Percentiles rank a stretch among this genome's conserved stretches.
These are phyloP conservation scores for Cutaneotrichosporon mucoides DNA, from an alignment of 1,284 basidiomycete genomes.

Conservation along the genomic window DNA sequence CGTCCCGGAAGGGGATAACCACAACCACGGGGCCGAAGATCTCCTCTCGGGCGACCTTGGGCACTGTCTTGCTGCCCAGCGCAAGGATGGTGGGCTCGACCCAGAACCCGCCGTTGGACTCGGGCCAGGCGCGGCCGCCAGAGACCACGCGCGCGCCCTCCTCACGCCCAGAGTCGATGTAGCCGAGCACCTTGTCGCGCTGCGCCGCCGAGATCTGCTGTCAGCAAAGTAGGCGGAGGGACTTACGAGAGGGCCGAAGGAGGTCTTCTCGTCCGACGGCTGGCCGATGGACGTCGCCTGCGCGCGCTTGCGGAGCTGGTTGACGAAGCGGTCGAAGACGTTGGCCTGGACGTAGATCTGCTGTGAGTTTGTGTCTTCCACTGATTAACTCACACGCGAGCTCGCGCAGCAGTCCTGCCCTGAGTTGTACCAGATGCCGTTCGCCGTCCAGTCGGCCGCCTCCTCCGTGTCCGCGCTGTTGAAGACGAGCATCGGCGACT, in stretches of 20 bases:
- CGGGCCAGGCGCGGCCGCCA: constrained; percentile 61
- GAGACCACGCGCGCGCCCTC: constrained; percentile 75
- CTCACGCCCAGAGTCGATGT: constrained; percentile 79
- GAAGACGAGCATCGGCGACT: constrained; percentile 52
- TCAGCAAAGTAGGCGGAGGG: neutral
- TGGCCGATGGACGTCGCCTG: constrained; percentile 65
- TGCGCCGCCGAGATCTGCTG: constrained; percentile 66
- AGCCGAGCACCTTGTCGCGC: constrained; percentile 81
- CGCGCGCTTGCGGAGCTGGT: constrained; percentile 63
- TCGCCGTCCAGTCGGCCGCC: constrained; percentile 57
- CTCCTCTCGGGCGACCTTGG: constrained; percentile 44
- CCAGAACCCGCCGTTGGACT: constrained; percentile 42
- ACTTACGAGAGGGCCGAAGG: constrained; percentile 65
- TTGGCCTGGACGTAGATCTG: constrained; percentile 71
- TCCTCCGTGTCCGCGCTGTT: constrained; percentile 60
- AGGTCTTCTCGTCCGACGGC: constrained; percentile 68
- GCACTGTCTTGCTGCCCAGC: constrained; percentile 34
- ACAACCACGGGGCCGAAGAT: constrained; percentile 54
- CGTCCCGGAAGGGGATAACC: constrained; percentile 48
- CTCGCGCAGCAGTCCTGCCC: constrained; percentile 54
- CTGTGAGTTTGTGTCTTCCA: neutral
- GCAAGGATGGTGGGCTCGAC: constrained; percentile 49
- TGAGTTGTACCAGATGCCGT: constrained; percentile 41
- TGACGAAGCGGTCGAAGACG: constrained; percentile 75
- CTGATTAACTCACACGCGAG: constrained; percentile 67